Evolutionary conservation across 225 moss, liverwort and hornwort species (phyloP).

Genomic region (Takakia lepidozioides): DNA sequence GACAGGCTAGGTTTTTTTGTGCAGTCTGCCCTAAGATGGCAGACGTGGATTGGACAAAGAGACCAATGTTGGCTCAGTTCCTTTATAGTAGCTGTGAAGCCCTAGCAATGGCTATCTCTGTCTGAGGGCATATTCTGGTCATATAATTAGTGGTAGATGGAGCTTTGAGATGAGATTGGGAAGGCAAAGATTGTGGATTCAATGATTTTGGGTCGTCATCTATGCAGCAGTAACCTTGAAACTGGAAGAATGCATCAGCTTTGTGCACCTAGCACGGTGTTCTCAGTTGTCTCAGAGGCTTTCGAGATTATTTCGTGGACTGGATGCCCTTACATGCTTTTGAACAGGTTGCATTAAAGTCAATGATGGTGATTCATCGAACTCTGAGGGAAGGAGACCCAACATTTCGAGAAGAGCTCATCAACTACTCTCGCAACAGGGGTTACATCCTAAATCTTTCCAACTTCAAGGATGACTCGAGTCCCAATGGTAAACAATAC

Average conservation of each 20-base stretch:
- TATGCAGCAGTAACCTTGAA: not conserved
- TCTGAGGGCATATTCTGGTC: too few relatives aligned
- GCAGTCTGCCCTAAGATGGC: too few relatives aligned
- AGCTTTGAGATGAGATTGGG: too few relatives aligned
- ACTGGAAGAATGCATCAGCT: not conserved
- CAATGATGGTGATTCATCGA: conserved; percentile 98
- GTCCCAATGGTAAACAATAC: conserved; percentile 75
- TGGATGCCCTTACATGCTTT: too few relatives aligned
- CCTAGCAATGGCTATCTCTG: too few relatives aligned
- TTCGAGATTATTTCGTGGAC: not conserved
- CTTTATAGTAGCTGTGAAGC: too few relatives aligned
- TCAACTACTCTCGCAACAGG: conserved; percentile 74
- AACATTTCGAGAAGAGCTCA: conserved; percentile 87
- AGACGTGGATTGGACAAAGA: too few relatives aligned
- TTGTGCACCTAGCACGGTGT: not conserved
- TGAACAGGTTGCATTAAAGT: conserved; percentile 84
- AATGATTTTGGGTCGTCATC: not conserved
- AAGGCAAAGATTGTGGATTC: too few relatives aligned
- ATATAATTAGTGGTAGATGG: too few relatives aligned
- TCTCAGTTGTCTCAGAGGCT: too few relatives aligned
- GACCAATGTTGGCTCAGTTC: too few relatives aligned
- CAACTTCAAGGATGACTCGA: conserved; percentile 96
- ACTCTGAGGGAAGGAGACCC: conserved; percentile 95
- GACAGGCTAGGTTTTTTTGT: too few relatives aligned
- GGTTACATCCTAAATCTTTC: conserved; percentile 85